Evolutionary conservation across 2,329 filamentous ascomycete genomes (phyloP).

Genomic region (Colletotrichum viniferum): DNA sequence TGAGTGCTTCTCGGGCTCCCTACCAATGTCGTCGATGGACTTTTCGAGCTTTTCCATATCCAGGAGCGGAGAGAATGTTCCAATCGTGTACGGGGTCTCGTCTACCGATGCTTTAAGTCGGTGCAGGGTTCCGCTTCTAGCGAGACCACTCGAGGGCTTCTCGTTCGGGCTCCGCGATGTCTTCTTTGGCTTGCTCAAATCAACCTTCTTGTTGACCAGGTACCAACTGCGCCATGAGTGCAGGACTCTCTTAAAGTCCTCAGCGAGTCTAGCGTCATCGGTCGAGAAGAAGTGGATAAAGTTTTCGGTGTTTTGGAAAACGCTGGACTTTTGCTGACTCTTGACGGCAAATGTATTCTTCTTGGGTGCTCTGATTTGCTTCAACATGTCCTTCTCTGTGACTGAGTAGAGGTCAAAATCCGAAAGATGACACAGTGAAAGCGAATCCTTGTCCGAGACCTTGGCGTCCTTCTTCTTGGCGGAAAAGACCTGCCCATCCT

Average conservation of each 20-base stretch:
- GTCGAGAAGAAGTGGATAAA: slow-evolving; percentile 93
- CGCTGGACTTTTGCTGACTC: slow-evolving; percentile 84
- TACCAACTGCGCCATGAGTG: slow-evolving; percentile 94
- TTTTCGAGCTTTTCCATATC: slow-evolving; percentile 65
- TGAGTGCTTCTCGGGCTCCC: slow-evolving; percentile 35
- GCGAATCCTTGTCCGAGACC: slow-evolving; percentile 66
- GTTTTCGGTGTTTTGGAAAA: slow-evolving; percentile 82
- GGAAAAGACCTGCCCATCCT: slow-evolving; percentile 73
- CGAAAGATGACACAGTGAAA: slow-evolving; percentile 80
- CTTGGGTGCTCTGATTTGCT: slow-evolving; percentile 82
- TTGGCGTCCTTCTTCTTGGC: slow-evolving; percentile 73
- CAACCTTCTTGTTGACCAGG: slow-evolving; percentile 71
- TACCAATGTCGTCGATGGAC: slow-evolving; percentile 53
- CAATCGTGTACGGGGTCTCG: slow-evolving; percentile 65
- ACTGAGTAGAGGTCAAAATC: slow-evolving; percentile 93
- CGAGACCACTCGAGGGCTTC: slow-evolving; percentile 30
- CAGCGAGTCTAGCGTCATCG: slow-evolving; percentile 70
- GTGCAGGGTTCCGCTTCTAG: slow-evolving; percentile 34
- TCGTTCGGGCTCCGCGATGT: slow-evolving; percentile 32
- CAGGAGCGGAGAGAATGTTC: slow-evolving; percentile 70
- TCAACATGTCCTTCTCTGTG: slow-evolving; percentile 68
- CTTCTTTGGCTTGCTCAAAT: slow-evolving; percentile 44
- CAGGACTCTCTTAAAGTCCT: slow-evolving; percentile 72
- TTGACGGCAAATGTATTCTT: slow-evolving; percentile 87
- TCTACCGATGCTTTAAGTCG: slow-evolving; percentile 47